A percentile compares a stretch with the other conserved stretches of the same genome.
phyloP scores from a whole-genome alignment of 371 early-diverging fungal genomes.

The Actinomucor elegans region DNA sequence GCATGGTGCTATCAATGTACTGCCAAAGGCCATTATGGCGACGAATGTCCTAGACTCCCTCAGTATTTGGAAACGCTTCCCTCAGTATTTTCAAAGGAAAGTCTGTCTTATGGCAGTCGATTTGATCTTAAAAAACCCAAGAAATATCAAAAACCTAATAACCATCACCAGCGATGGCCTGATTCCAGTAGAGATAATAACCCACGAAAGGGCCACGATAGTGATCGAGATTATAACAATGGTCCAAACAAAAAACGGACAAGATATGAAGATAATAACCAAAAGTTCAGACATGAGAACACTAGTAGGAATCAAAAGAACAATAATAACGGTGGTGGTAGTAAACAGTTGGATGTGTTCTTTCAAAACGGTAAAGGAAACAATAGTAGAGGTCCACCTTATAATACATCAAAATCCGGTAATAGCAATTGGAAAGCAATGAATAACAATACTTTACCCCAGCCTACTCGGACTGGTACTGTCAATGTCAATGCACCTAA shows the following conservation, averaged over 20 bases:
- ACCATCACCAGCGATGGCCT: constrained; percentile 3
- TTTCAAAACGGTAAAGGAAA: background rate
- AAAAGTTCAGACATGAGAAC: no score
- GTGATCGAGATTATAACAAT: background rate
- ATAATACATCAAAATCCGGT: constrained; percentile 2
- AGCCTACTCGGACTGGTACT: constrained; percentile 25
- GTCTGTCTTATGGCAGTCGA: background rate
- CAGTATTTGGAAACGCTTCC: background rate
- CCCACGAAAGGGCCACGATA: background rate
- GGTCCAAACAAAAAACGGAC: background rate
- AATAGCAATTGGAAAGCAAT: constrained; percentile 27
- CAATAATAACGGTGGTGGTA: background rate
- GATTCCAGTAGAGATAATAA: constrained; percentile 11
- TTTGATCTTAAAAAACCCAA: constrained; percentile 3
- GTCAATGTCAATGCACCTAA: constrained; percentile 7
- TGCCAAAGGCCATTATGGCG: constrained; percentile 22
- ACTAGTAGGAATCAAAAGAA: background rate
- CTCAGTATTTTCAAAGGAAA: constrained; percentile 14
- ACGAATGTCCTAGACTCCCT: constrained; percentile 17
- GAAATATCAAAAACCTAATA: background rate
- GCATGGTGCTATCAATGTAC: constrained; percentile 21
- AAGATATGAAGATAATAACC: background rate
- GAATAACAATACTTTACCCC: constrained; percentile 13
- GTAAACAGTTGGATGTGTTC: constrained; percentile 8
- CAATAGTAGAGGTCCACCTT: background rate